A percentile compares a stretch with the other conserved stretches of the same genome.
phyloP scores from a whole-genome alignment of 2,329 filamentous ascomycete species.

The Hymenoscyphus albidus region DNA sequence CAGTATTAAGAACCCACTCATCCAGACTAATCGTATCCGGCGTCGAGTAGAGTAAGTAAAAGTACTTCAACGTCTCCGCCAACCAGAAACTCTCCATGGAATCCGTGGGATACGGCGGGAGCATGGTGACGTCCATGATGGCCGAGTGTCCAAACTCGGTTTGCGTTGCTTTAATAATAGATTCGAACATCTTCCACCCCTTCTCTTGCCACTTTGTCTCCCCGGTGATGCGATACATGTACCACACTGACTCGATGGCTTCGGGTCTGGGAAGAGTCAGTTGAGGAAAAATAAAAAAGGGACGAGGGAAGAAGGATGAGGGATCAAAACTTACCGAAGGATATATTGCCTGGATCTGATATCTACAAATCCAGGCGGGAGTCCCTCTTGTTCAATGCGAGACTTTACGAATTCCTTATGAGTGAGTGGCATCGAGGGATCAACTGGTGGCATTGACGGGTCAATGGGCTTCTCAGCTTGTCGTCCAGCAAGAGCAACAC shows the following conservation, averaged over 20 bases:
- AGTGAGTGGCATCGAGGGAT: slow-evolving; percentile 35
- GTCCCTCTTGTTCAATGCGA: slow-evolving; percentile 41
- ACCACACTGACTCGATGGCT: slow-evolving; percentile 84
- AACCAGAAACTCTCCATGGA: slow-evolving; percentile 89
- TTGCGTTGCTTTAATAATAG: slow-evolving; percentile 62
- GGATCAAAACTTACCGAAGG: slow-evolving; percentile 48
- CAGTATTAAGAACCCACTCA: slow-evolving; percentile 56
- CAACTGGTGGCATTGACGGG: slow-evolving; percentile 11
- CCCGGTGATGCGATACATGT: slow-evolving; percentile 86
- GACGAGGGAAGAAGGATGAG: no score
- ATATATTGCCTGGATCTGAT: slow-evolving; percentile 52
- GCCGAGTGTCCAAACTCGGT: slow-evolving; percentile 67
- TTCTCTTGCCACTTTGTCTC: slow-evolving; percentile 71
- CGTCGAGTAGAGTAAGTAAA: slow-evolving; percentile 75
- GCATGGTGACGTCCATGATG: slow-evolving; percentile 56
- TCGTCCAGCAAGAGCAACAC: background rate
- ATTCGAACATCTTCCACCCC: slow-evolving; percentile 81
- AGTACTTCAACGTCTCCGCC: slow-evolving; percentile 89
- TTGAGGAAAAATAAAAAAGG: background rate
- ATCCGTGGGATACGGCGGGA: slow-evolving; percentile 44
- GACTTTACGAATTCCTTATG: slow-evolving; percentile 52
- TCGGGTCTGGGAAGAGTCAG: slow-evolving; percentile 58
- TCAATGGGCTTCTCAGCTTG: slow-evolving; percentile 7
- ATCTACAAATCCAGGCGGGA: slow-evolving; percentile 50
- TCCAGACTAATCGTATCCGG: slow-evolving; percentile 61